These are phyloP conservation scores for Ajuga reptans DNA, from an alignment of 305 asterid species.

Conservation along the genomic window DNA sequence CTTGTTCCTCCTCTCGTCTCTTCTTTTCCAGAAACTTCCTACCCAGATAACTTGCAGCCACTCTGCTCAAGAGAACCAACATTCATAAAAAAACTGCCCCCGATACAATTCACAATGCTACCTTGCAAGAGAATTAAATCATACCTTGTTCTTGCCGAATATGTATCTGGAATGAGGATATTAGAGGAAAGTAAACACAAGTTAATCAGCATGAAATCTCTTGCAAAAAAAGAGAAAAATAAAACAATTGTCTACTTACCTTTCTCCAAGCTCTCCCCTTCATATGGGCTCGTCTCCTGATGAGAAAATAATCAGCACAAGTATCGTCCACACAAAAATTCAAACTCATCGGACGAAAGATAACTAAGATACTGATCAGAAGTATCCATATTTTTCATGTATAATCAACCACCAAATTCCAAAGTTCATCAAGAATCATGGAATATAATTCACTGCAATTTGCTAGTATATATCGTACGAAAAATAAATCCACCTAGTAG, in stretches of 20 bases:
- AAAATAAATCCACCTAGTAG: too few species aligned
- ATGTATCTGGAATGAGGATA: conserved; percentile 39
- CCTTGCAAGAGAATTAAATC: background rate
- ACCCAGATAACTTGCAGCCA: conserved; percentile 35
- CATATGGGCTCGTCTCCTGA: conserved; percentile 46
- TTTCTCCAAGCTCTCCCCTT: conserved; percentile 30
- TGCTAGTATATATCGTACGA: too few species aligned
- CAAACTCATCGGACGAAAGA: background rate
- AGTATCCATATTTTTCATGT: too few species aligned
- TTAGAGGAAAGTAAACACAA: conserved; percentile 16
- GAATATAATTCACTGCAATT: too few species aligned
- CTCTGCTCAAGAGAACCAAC: conserved; percentile 29
- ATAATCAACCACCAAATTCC: too few species aligned
- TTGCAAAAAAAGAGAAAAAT: background rate
- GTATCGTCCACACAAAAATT: background rate
- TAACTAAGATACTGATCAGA: background rate
- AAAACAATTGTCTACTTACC: conserved; percentile 25
- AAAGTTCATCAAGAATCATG: too few species aligned
- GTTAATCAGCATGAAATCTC: background rate
- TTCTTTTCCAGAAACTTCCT: conserved; percentile 34
- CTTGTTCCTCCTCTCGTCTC: conserved; percentile 29
- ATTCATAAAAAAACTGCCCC: background rate
- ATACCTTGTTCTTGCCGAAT: conserved; percentile 63
- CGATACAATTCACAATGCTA: background rate
- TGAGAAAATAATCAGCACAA: conserved; percentile 4